These are phyloP conservation scores for Gaillardinia entomophila DNA, from an alignment of 805 yeast species.

Conservation along the genomic window DNA sequence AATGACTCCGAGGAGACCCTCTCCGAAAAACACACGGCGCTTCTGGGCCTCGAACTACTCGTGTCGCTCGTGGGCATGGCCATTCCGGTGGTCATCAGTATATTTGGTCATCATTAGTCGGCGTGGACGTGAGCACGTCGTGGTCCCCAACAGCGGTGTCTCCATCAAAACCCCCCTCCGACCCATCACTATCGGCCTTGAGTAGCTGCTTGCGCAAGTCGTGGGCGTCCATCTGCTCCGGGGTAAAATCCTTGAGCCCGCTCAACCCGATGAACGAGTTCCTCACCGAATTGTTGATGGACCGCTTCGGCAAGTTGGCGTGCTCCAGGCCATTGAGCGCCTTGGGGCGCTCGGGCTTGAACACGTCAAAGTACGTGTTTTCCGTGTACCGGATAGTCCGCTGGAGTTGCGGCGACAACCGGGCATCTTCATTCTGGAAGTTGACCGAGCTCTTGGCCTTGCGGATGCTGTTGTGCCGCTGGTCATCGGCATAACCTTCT, in stretches of 20 bases:
- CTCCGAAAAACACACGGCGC: background rate
- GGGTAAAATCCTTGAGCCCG: conserved; percentile 31
- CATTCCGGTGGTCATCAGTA: conserved; percentile 1
- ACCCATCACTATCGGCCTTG: conserved; percentile 1
- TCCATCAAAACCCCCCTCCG: conserved; percentile 1
- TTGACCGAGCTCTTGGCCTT: conserved; percentile 33
- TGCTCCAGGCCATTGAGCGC: conserved; percentile 1
- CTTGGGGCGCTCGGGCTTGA: background rate
- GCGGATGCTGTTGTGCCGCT: conserved; percentile 9
- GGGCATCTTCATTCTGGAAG: conserved; percentile 7
- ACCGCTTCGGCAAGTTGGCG: conserved; percentile 18
- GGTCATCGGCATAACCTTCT: conserved; percentile 2
- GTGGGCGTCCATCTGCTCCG: too few relatives aligned
- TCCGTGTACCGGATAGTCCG: conserved; percentile 4
- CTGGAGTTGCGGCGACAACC: background rate
- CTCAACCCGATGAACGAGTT: conserved; percentile 35
- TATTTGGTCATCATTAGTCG: too few relatives aligned
- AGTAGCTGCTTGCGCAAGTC: too few relatives aligned
- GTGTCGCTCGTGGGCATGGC: conserved; percentile 3
- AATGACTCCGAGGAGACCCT: background rate
- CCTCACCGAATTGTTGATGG: conserved; percentile 20
- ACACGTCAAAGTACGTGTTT: conserved; percentile 22
- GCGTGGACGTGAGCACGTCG: too few relatives aligned
- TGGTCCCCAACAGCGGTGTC: conserved; percentile 2
- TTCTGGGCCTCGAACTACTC: conserved; percentile 2